Base-by-base conservation (phyloP, 2,329 filamentous ascomycete genomes). In the Drechslerella dactyloides region DNA sequence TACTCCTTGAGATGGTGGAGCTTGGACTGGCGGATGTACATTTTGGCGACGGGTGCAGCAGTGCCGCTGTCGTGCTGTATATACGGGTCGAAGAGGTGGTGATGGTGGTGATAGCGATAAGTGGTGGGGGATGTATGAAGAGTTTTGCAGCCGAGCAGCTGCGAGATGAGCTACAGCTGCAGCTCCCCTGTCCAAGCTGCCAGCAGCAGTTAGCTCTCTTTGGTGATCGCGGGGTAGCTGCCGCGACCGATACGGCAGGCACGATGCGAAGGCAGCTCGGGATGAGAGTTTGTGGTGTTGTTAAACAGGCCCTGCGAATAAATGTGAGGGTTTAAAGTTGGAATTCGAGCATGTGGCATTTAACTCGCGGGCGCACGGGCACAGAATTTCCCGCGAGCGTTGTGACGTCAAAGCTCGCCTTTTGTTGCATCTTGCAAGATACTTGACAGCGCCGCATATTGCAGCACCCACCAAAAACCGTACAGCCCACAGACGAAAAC, bases 1-100 rank as follows among this genome's bases (percentile, higher is more conserved):
- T 99, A 99, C 81, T 93, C 86, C 81, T 90, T 90, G 77, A 99
- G 87, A 79, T 90, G 91, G 42, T 89, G 87, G 74, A 99, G 88
- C 82, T 91, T 88, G 78, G 93, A 88, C 81, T 96, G 90, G 75
- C 94, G 91, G 73, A 99, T 92, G 84, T 97, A 97, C 74, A 94
- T 93, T 58, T 62, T 58, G 17, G 21, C 27, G 35, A 46, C 51
- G 8, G 19, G 17, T 55, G 15, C 44, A 40, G 23, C 30, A 44
- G 53, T 35, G 27, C 30, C 42, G 19, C 19, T 30, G 27, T 23
- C 13, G 33, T n/a, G n/a, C n/a, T n/a, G 27, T 15, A n/a, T 53
- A 19, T 59, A 19, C 44, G 27, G 1, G 24, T 33, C 27, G 27
- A 33, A 33, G 50, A 13, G 56, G 24, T 10, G 23, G 17, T 60